Evolutionary conservation across 306 rosid genomes (phyloP).

Genomic region (Leucaena leucocephala): DNA sequence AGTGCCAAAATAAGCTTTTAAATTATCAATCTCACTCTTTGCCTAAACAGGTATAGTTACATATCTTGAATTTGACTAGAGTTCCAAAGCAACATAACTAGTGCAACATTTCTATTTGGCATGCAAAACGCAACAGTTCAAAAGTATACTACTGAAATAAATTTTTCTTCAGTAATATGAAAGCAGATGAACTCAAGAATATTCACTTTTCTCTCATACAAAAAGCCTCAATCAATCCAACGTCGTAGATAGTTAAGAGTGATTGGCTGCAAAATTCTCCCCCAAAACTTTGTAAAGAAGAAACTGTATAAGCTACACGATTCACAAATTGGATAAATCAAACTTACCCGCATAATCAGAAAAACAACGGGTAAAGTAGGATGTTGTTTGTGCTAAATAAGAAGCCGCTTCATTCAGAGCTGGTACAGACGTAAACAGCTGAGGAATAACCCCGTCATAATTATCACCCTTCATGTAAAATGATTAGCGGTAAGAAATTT

Average conservation of each 20-base stretch:
- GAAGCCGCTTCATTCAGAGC: conserved; percentile 86
- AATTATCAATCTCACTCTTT: conserved; percentile 14
- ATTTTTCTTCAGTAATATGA: conserved; percentile 17
- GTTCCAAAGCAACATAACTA: neutral
- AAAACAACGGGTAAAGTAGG: conserved; percentile 78
- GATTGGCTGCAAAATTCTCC: neutral
- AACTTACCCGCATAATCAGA: conserved; percentile 77
- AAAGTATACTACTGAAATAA: neutral
- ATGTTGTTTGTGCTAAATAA: conserved; percentile 86
- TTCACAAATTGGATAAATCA: conserved; percentile 24
- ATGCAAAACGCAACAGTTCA: conserved; percentile 12
- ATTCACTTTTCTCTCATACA: conserved; percentile 18
- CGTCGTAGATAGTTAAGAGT: conserved; percentile 12
- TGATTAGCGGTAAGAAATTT: conserved; percentile 16
- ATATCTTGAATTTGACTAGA: conserved; percentile 6
- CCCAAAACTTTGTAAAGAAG: conserved; percentile 27
- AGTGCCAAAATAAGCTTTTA: conserved; percentile 16
- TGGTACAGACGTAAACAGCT: conserved; percentile 83
- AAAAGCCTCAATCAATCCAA: conserved; percentile 27
- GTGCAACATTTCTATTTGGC: neutral
- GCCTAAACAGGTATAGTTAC: conserved; percentile 13
- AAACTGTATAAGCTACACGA: conserved; percentile 22
- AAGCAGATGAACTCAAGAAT: conserved; percentile 15
- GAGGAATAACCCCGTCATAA: conserved; percentile 73
- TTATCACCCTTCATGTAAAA: conserved; percentile 53